Conservation (phyloP, 179 eudicot species). For the Beta corolliflora region DNA sequence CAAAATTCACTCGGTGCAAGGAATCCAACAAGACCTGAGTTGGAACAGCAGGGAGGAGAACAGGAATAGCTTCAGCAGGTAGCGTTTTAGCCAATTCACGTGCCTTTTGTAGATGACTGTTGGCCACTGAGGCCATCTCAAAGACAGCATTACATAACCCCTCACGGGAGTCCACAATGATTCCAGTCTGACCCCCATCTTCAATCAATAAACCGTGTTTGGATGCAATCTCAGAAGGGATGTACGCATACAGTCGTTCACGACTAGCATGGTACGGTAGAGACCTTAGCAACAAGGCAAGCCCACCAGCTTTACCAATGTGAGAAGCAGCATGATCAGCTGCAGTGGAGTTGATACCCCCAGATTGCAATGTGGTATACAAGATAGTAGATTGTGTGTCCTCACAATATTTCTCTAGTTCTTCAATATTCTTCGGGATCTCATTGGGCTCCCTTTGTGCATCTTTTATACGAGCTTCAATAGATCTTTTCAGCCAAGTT, state of each 20-base stretch:
- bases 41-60: conserved; percentile 85
- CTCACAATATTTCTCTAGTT: conserved; percentile 80
- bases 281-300: conserved; percentile 61
- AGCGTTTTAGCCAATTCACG: conserved; percentile 64
- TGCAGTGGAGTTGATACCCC: conserved; percentile 71
- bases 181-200: conserved; percentile 48
- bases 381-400: conserved; percentile 81
- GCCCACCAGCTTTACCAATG: conserved; percentile 87
- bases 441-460: conserved; percentile 68
- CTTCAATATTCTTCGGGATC: conserved; percentile 56
- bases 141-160: conserved; percentile 63
- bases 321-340: conserved; percentile 97
- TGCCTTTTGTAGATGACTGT: conserved; percentile 80
- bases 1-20: conserved; percentile 59
- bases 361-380: conserved; percentile 78
- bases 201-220: conserved; percentile 62
- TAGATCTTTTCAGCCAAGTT: conserved; percentile 79
- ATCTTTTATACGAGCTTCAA: conserved; percentile 90
- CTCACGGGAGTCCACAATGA: conserved; percentile 61
- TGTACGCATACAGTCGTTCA: conserved; percentile 61
- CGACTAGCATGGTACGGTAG: conserved; percentile 80
- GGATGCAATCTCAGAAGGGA: conserved; percentile 72
- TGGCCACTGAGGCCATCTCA: conserved; percentile 89
- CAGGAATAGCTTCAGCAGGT: conserved; percentile 72
- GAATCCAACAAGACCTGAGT: conserved; percentile 76